Evolutionary conservation across 441 rosid genomes (phyloP).

Genomic region (Erodium texanum): DNA sequence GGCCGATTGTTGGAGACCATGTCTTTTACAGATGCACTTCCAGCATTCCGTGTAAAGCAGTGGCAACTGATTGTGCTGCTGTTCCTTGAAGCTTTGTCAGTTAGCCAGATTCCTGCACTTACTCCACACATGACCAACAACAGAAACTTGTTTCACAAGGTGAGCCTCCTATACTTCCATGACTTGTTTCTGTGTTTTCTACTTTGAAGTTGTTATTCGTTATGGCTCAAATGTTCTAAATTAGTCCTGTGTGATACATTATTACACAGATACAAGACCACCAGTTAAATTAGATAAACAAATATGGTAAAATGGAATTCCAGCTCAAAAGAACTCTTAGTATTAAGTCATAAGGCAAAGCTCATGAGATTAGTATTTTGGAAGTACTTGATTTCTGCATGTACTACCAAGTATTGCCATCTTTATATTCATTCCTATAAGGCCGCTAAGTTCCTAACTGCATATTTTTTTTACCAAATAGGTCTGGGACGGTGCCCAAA

Average conservation of each 20-base stretch:
- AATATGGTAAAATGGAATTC: no score
- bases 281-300: background rate
- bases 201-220: background rate
- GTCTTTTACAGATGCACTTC: conserved; percentile 67
- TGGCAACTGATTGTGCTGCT: conserved; percentile 78
- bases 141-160: conserved; percentile 48
- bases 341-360: background rate
- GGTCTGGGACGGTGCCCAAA: conserved; percentile 60
- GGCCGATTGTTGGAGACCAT: conserved; percentile 72
- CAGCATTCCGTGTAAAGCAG: conserved; percentile 53
- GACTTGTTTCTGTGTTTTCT: background rate
- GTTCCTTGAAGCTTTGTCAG: conserved; percentile 67
- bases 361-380: background rate
- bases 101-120: conserved; percentile 54
- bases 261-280: background rate
- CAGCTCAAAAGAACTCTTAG: background rate
- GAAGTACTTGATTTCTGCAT: background rate
- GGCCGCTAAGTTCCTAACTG: background rate
- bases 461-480: conserved; percentile 20
- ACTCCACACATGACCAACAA: conserved; percentile 40
- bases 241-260: background rate
- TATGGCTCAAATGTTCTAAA: background rate
- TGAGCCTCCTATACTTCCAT: conserved; percentile 17
- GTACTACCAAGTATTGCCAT: background rate
- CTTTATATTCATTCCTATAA: background rate